Evolutionary conservation across 805 yeast genomes (phyloP).

Genomic region (Monosporozyma aerobia): DNA sequence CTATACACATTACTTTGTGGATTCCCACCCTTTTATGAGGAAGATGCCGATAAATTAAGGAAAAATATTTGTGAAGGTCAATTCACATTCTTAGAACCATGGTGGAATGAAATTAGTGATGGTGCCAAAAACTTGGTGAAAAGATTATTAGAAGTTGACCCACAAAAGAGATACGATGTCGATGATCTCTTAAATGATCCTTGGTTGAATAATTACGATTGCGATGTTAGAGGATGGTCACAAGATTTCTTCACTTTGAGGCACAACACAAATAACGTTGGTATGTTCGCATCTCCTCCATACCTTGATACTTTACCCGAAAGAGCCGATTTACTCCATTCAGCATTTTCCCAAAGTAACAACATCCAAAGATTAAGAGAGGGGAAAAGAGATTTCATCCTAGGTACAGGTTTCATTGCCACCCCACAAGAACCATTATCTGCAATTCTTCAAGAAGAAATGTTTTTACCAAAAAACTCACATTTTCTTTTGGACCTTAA

Average conservation of each 20-base stretch:
- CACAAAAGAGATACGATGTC: constrained; percentile 55
- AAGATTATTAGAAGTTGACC: constrained; percentile 60
- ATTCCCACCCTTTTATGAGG: constrained; percentile 92
- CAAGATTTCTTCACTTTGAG: background rate
- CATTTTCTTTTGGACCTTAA: background rate
- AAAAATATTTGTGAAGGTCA: constrained; percentile 64
- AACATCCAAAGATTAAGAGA: constrained; percentile 2
- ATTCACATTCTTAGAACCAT: constrained; percentile 64
- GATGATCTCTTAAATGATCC: constrained; percentile 63
- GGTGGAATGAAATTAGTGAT: constrained; percentile 79
- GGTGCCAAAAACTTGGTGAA: constrained; percentile 65
- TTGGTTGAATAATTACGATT: constrained; percentile 40
- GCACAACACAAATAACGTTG: background rate
- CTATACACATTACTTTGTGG: constrained; percentile 90
- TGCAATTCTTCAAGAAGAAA: background rate
- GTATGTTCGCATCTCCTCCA: background rate
- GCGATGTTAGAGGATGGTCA: background rate
- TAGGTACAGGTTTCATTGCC: constrained; percentile 1
- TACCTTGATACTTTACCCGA: background rate
- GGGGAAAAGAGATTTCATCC: background rate
- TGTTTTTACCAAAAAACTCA: background rate
- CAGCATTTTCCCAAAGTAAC: constrained; percentile 4
- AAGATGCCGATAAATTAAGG: constrained; percentile 53
- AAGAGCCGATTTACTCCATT: constrained; percentile 1
- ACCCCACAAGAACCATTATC: background rate